Evolutionary conservation across 129 eudicot species (phyloP).

Genomic region (Mikania micrantha): DNA sequence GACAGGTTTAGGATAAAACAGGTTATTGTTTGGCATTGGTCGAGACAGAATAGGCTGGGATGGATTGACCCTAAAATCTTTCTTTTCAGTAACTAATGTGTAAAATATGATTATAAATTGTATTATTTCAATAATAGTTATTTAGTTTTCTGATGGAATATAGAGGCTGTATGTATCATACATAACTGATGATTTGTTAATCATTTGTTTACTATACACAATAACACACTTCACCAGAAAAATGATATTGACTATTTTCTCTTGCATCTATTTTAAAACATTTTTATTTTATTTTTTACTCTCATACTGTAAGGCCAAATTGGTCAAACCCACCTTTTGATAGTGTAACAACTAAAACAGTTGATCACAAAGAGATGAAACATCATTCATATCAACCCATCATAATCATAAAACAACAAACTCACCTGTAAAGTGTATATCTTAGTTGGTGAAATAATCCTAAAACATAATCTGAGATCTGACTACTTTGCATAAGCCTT

Average conservation of each 20-base stretch:
- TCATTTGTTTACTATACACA: background rate
- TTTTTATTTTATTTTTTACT: background rate
- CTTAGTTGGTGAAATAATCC: conserved; percentile 87
- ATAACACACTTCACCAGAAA: no score
- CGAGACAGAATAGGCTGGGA: background rate
- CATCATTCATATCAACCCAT: background rate
- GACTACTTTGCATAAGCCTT: conserved; percentile 78
- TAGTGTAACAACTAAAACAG: background rate
- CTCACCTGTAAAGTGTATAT: conserved; percentile 88
- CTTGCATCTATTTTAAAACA: background rate
- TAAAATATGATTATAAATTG: background rate
- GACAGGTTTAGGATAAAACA: background rate
- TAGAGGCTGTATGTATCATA: background rate
- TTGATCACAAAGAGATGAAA: background rate
- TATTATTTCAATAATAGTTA: background rate
- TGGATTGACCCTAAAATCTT: background rate
- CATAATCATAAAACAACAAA: background rate
- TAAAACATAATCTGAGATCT: conserved; percentile 91
- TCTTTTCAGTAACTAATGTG: background rate
- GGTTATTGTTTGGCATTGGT: background rate
- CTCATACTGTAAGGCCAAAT: background rate
- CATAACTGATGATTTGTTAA: background rate
- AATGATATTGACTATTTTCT: background rate
- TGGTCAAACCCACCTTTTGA: background rate
- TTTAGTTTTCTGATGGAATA: background rate